Conservation (phyloP, 306 rosid genomes). For the Macrotyloma uniflorum region DNA sequence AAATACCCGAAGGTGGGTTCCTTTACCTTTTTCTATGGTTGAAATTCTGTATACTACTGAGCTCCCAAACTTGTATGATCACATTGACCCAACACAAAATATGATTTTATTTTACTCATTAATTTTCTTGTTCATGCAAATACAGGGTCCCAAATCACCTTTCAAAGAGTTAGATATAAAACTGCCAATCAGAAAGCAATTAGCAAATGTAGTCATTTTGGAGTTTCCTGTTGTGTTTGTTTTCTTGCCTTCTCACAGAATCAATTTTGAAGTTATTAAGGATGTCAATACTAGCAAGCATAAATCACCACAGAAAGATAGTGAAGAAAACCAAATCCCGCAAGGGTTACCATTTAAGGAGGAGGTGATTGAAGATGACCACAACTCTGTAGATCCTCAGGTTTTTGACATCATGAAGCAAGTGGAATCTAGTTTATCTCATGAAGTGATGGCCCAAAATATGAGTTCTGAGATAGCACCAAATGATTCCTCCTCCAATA, state of each 20-base stretch:
- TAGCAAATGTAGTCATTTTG: constrained; percentile 61
- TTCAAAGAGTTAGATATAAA: constrained; percentile 70
- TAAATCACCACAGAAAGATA: constrained; percentile 48
- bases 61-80: not conserved
- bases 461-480: constrained; percentile 34
- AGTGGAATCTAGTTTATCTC: constrained; percentile 46
- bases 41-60: constrained; percentile 10
- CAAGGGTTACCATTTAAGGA: constrained; percentile 65
- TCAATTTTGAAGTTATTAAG: constrained; percentile 66
- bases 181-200: constrained; percentile 73
- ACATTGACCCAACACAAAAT: not conserved
- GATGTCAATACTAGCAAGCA: constrained; percentile 34
- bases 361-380: constrained; percentile 76
- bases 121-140: constrained; percentile 35
- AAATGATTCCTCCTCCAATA: constrained; percentile 40
- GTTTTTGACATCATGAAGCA: constrained; percentile 64
- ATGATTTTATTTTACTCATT: not conserved
- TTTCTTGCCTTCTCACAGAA: constrained; percentile 65
- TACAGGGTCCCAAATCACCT: constrained; percentile 69
- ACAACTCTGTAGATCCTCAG: constrained; percentile 45
- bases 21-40: constrained; percentile 20
- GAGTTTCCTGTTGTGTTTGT: constrained; percentile 87
- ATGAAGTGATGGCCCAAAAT: constrained; percentile 29
- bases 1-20: constrained; percentile 70
- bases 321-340: constrained; percentile 37